Percentiles rank a stretch among this genome's conserved stretches.
These are phyloP conservation scores for Lactifluus pinguis DNA, from an alignment of 768 basidiomycete genomes.

Conservation along the genomic window DNA sequence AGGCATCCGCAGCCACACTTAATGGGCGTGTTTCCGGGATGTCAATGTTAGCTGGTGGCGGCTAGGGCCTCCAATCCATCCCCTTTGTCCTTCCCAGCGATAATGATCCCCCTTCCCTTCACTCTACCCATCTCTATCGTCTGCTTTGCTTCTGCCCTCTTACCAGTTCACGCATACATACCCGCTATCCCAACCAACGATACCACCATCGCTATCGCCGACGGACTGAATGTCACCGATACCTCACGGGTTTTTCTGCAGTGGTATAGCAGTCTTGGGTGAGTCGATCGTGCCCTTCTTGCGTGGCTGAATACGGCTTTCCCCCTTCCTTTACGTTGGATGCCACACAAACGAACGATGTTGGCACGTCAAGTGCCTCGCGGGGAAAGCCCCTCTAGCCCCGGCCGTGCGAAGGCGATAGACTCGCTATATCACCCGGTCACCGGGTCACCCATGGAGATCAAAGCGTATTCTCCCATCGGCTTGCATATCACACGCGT, in stretches of 20 bases:
- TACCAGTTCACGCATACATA: constrained; percentile 41
- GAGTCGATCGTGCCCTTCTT: background rate
- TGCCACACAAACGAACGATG: background rate
- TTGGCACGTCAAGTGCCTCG: background rate
- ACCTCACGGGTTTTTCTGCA: constrained; percentile 48
- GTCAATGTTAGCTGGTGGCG: background rate
- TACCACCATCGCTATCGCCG: constrained; percentile 35
- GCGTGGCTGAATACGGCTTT: background rate
- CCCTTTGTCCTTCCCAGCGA: background rate
- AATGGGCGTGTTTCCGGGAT: constrained; percentile 1
- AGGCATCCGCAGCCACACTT: background rate
- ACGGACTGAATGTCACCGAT: constrained; percentile 45
- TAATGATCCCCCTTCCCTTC: background rate
- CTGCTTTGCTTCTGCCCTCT: background rate
- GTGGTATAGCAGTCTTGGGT: constrained; percentile 45
- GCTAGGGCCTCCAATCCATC: background rate
- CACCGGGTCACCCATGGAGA: background rate
- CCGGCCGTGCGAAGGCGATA: background rate
- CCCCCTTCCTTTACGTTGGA: background rate
- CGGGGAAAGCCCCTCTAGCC: background rate
- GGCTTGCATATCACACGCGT: too few relatives aligned
- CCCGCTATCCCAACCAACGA: constrained; percentile 69
- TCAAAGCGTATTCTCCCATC: background rate
- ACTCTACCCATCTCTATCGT: background rate
- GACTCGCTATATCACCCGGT: background rate